Percentiles rank a stretch among this genome's conserved stretches.
phyloP scores from a whole-genome alignment of 176 grass and related monocot genomes.

The Thinopyrum elongatum region DNA sequence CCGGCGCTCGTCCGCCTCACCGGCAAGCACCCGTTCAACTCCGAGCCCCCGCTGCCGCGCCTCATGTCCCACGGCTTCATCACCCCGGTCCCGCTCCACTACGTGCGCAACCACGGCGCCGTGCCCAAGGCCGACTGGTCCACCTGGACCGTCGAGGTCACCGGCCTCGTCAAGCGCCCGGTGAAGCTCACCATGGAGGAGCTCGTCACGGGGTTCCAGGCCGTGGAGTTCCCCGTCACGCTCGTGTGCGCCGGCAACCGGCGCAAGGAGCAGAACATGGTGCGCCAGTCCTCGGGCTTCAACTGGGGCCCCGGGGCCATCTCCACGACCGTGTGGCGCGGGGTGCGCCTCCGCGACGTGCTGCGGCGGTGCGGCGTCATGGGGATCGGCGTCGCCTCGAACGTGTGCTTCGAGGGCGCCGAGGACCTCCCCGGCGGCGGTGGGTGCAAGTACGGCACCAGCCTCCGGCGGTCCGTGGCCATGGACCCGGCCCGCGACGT shows the following conservation, averaged over 20 bases:
- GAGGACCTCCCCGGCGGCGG: constrained; percentile 72
- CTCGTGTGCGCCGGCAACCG: constrained; percentile 75
- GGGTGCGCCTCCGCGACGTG: constrained; percentile 64
- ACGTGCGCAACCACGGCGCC: constrained; percentile 89
- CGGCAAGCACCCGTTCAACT: constrained; percentile 83
- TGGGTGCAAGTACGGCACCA: constrained; percentile 66
- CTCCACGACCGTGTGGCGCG: constrained; percentile 83
- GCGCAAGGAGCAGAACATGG: constrained; percentile 92
- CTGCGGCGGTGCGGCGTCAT: constrained; percentile 59
- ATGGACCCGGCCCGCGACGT: constrained; percentile 68
- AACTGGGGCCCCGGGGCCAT: constrained; percentile 79
- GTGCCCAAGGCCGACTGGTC: constrained; percentile 75
- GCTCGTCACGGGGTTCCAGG: constrained; percentile 39
- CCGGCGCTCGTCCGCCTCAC: constrained; percentile 72
- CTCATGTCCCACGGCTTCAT: constrained; percentile 86
- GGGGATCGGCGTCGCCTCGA: constrained; percentile 27
- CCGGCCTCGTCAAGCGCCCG: constrained; percentile 59
- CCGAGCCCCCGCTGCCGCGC: constrained; percentile 50
- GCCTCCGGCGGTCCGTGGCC: constrained; percentile 51
- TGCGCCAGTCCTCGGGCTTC: constrained; percentile 66
- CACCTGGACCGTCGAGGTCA: constrained; percentile 64
- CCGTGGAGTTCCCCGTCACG: constrained; percentile 63
- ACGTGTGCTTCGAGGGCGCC: constrained; percentile 82
- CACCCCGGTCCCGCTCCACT: constrained; percentile 83
- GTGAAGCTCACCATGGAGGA: constrained; percentile 64